phyloP scores from a whole-genome alignment of 1,284 basidiomycete genomes.

The Malassezia equina region DNA sequence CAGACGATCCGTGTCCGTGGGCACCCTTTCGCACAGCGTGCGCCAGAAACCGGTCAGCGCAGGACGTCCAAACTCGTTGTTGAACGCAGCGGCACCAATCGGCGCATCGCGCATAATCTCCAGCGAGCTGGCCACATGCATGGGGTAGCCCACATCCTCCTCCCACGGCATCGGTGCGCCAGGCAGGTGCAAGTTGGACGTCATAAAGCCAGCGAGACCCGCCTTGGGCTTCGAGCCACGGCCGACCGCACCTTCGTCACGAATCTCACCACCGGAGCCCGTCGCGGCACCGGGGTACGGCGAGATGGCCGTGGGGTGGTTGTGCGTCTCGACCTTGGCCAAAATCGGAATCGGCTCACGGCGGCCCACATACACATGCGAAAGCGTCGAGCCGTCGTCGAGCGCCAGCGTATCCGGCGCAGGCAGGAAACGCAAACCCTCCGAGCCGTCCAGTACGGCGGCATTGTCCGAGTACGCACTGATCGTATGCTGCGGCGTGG shows the following conservation, averaged over 20 bases:
- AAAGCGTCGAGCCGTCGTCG: background rate
- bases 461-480: conserved; percentile 98
- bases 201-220: conserved; percentile 82
- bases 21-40: conserved; percentile 42
- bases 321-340: conserved; percentile 98
- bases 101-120: conserved; percentile 98
- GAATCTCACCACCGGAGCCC: conserved; percentile 93
- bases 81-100: conserved; percentile 86
- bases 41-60: conserved; percentile 55
- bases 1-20: conserved; percentile 17
- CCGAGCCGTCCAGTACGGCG: conserved; percentile 74
- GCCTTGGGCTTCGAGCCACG: conserved; percentile 93
- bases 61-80: conserved; percentile 96
- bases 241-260: conserved; percentile 93
- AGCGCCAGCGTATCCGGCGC: conserved; percentile 32
- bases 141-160: conserved; percentile 62
- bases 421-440: conserved; percentile 68
- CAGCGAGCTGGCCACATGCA: conserved; percentile 80
- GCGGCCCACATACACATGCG: conserved; percentile 26
- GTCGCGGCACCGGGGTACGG: conserved; percentile 96
- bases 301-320: conserved; percentile 96
- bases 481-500: conserved; percentile 62
- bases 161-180: conserved; percentile 40
- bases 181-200: conserved; percentile 64
- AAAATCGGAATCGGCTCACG: conserved; percentile 66